Conservation (phyloP, 345 rosid species). For the Mangifera indica region DNA sequence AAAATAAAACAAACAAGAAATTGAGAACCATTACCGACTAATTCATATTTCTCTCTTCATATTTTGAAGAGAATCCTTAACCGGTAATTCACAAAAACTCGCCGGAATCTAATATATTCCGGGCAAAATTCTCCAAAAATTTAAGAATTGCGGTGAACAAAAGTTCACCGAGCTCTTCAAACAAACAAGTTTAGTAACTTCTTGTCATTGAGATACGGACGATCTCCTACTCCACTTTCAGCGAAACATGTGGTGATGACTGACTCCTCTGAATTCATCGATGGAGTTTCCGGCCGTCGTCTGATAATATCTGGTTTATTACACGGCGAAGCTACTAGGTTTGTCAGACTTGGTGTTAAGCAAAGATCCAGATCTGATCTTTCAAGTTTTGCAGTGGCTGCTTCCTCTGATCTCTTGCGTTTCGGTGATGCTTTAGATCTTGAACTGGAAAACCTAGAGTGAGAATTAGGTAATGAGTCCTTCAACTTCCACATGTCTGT, state of each 20-base stretch:
- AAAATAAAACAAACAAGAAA: neutral
- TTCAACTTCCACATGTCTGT: constrained; percentile 52
- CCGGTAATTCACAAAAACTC: constrained; percentile 46
- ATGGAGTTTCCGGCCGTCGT: constrained; percentile 65
- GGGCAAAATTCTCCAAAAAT: constrained; percentile 25
- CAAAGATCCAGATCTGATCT: constrained; percentile 70
- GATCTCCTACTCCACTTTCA: constrained; percentile 44
- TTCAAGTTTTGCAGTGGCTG: constrained; percentile 18
- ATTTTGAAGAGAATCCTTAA: constrained; percentile 42
- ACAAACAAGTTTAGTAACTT: constrained; percentile 57
- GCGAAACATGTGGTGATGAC: constrained; percentile 59
- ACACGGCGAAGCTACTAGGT: constrained; percentile 18
- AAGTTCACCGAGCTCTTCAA: constrained; percentile 36
- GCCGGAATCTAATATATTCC: constrained; percentile 40
- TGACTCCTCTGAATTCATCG: constrained; percentile 90
- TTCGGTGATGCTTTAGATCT: constrained; percentile 58
- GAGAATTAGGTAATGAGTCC: constrained; percentile 40
- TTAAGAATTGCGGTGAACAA: constrained; percentile 16
- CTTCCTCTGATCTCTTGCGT: constrained; percentile 45
- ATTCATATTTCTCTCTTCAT: constrained; percentile 54
- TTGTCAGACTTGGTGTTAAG: constrained; percentile 39
- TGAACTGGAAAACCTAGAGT: constrained; percentile 62
- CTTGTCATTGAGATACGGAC: constrained; percentile 30
- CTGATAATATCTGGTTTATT: constrained; percentile 34
- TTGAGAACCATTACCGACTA: constrained; percentile 32